These are phyloP conservation scores for Mucuna pruriens DNA, from an alignment of 306 rosid genomes.

Conservation along the genomic window DNA sequence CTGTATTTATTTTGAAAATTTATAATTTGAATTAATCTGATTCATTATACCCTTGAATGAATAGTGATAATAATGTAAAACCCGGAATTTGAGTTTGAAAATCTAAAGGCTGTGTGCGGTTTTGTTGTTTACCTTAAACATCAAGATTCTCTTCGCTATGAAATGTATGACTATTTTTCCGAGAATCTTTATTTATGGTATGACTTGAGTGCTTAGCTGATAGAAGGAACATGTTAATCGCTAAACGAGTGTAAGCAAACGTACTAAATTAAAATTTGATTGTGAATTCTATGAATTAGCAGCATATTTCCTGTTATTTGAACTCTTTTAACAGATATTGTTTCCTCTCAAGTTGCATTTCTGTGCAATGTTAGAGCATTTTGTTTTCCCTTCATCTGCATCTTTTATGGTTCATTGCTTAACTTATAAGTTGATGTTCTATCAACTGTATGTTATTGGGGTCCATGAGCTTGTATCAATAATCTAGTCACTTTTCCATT, in stretches of 20 bases:
- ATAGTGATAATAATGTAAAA: not conserved
- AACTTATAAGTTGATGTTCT: slow-evolving; percentile 2
- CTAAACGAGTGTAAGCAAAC: slow-evolving; percentile 4
- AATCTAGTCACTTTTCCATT: not conserved
- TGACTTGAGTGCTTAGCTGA: not conserved
- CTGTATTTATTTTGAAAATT: not conserved
- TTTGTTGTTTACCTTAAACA: slow-evolving; percentile 12
- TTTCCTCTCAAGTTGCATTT: not conserved
- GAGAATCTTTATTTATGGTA: not conserved
- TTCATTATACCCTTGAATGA: not conserved
- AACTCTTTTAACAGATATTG: not conserved
- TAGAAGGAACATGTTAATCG: not conserved
- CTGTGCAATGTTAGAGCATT: not conserved
- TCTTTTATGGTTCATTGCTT: slow-evolving; percentile 1
- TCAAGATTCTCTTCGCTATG: not conserved
- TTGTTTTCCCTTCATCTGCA: slow-evolving; percentile 18
- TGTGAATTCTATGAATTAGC: not conserved
- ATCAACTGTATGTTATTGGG: not conserved
- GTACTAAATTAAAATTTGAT: not conserved
- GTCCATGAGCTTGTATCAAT: not conserved
- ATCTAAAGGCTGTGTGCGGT: not conserved
- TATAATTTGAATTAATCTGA: not conserved
- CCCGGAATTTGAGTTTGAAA: not conserved
- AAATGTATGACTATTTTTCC: not conserved
- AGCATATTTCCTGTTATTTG: not conserved